Base-by-base conservation (phyloP, 805 yeast genomes). In the Candida cerambycidarum region DNA sequence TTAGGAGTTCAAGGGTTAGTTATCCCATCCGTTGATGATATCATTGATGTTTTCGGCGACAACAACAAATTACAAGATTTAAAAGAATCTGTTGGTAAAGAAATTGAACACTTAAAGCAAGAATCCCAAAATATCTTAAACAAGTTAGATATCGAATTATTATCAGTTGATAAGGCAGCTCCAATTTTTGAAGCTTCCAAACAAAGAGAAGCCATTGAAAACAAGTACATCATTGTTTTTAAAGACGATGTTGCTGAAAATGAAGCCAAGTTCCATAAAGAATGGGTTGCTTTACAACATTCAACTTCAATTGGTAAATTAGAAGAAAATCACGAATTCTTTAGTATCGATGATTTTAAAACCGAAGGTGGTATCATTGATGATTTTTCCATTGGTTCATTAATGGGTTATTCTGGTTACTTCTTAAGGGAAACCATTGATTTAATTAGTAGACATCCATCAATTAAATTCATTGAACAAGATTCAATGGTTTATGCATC, bases 141-240 rank as follows among this genome's bases (percentile, higher is more conserved):
- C 32, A 41, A 41, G 37, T 41, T 41, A 16, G 40, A 41, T 17
- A 41, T 41, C 25, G n/a, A 41, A 32, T 41, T 41, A 30, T 29
- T 41, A 30, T 30, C 44, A 8, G 18, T 16, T n/a, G 44, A 36
- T 11, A 38, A 41, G 33, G 57, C 61, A 12, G 78, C 79, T 21
- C 81, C 84, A 5, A 55, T 83, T 30, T 54, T 79, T 46, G 58
- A 74, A 29, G 61, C 75, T 27, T 4, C 15, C 13, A 39, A 42
- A 38, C 76, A 76, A 39, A 62, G 70, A 40, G 74, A 78, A 44
- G 51, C 75, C 35, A 78, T 85, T 53, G 83, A 89, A 28, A 76
- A 85, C 69, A 82, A 83, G 56, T 93, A 89, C 72, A 90, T 93
- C 51, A 71, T 93, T 53, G 89, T 90, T 39, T 82, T 92, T 71